Base-by-base conservation (phyloP, 345 rosid species). In the Dovyalis caffra region DNA sequence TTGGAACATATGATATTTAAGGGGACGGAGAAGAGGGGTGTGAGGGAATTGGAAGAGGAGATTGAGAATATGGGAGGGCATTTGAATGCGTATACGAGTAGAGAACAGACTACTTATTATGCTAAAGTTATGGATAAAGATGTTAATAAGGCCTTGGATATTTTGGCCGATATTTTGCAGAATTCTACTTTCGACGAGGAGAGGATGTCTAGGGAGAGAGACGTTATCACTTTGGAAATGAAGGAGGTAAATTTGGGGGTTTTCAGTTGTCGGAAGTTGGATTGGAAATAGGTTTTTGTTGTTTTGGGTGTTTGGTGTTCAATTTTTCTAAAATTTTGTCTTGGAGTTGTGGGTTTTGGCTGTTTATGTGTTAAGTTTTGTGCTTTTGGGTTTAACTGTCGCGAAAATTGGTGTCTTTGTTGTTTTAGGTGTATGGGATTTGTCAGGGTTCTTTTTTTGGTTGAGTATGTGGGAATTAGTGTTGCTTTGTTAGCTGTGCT, bases 1-100 rank as follows among this genome's bases (percentile, higher is more conserved):
- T 75, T 96, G 80, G 99, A 96, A 89, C 99, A 92, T 82, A 90
- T 96, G 98, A 93, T 96, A 10, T 96, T 96, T 63, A 93, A 96
- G 83, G 98, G 99, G 32, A 93, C 99, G 8, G 88, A 81, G 75
- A 90, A 76, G 76, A 85, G 99, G 56, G 67, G 80, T 0, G 92
- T 90, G 37, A 79, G 89, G 66, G 78, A 81, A 1, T 57, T 90
- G 77, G 99, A 92, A 79, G 99, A 92, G 83, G 98, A 96, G 85
- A 88, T 96, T 43, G 99, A 96, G 88, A 87, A 92, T 68, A 92
- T 93, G 87, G 99, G 99, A 1, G 99, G 98, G 6, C 98, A 93
- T 83, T 79, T 96, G 82, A 96, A 93, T 76, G 97, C 97, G 10
- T 93, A 93, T 75, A 96, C 98, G 0, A 90, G 92, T 9, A 90